Evolutionary conservation across 331 rosid species (phyloP), one percentile per base, ranked within the genome.

Genomic region (Ulmus americana): DNA sequence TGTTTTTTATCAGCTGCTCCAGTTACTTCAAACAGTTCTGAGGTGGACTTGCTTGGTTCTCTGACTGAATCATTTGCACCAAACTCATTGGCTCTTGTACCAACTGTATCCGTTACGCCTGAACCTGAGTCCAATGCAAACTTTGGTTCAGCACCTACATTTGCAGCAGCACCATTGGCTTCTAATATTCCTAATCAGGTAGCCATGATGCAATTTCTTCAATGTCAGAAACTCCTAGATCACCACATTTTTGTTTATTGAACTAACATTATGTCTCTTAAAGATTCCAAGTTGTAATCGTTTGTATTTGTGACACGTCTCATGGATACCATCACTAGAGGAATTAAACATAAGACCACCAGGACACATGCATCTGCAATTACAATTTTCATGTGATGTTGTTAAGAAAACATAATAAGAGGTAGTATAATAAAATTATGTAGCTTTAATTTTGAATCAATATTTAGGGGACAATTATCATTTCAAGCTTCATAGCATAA

Each of bases 31-130:
- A 80, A 74, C 62, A 83, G 58, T 82, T 77, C 58, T n/a, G 91
- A 85, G 81, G 65, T 83, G 72, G 88, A 84, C 74, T 69, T 90
- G 54, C 80, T 90, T n/a, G 86, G 88, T 64, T 80, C 95, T 39
- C 82, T 85, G 44, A 71, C 86, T 0, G 90, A 88, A 9, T 81
- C 88, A 6, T 79, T 81, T 75, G 50, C 85, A 45, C 72, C 86
- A 58, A 82, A 84, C 68, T 55, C 82, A 14, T 71, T 88, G 82
- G 89, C 88, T 67, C 55, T 90, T 6, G 85, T 88, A 65, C 95
- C 97, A 28, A 78, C 81, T 55, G 51, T 79, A 50, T 60, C 78
- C 28, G 5, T 86, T 67, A 55, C 78, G 13, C 50, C 79, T 43
- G 80, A 75, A 75, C 64, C 70, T 50, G 67, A 78, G 67, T 67